phyloP scores from a whole-genome alignment of 2,329 filamentous ascomycete genomes.

The Thermomyces lanuginosus region DNA sequence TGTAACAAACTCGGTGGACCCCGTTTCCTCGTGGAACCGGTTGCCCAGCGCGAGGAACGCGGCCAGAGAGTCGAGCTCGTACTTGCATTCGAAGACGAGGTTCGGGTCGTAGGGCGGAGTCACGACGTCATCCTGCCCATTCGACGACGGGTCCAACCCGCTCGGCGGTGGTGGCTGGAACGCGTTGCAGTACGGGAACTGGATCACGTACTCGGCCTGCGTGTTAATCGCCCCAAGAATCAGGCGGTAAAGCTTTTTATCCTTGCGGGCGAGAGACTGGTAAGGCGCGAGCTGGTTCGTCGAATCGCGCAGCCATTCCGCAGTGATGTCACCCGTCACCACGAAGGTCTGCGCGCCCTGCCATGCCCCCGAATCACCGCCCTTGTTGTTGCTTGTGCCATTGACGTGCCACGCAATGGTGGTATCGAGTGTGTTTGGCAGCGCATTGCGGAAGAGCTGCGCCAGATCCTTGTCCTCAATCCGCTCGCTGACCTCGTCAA shows the following conservation, averaged over 20 bases:
- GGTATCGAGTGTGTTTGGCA: slow-evolving; percentile 80
- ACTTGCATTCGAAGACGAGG: slow-evolving; percentile 95
- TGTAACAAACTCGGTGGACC: slow-evolving; percentile 62
- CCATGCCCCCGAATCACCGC: slow-evolving; percentile 48
- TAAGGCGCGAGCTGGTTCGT: slow-evolving; percentile 90
- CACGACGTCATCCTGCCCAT: slow-evolving; percentile 68
- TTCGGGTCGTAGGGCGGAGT: slow-evolving; percentile 73
- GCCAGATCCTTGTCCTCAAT: slow-evolving; percentile 79
- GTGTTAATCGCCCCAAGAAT: slow-evolving; percentile 92
- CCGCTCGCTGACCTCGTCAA: slow-evolving; percentile 59
- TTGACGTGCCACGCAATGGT: slow-evolving; percentile 76
- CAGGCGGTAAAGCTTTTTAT: slow-evolving; percentile 58
- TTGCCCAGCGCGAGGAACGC: slow-evolving; percentile 77
- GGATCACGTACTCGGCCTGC: slow-evolving; percentile 85
- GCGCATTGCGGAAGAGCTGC: slow-evolving; percentile 85
- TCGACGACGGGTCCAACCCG: slow-evolving; percentile 52
- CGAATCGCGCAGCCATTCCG: slow-evolving; percentile 81
- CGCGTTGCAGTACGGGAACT: slow-evolving; percentile 92
- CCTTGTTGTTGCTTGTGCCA: slow-evolving; percentile 31
- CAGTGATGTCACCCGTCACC: slow-evolving; percentile 83
- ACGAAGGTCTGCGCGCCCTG: slow-evolving; percentile 79
- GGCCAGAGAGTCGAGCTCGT: slow-evolving; percentile 88
- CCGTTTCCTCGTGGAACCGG: slow-evolving; percentile 68
- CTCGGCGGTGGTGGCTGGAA: slow-evolving; percentile 89
- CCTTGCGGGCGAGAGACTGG: slow-evolving; percentile 66